These are phyloP conservation scores for Herpetospermum pedunculosum DNA, from an alignment of 306 rosid genomes.

Conservation along the genomic window DNA sequence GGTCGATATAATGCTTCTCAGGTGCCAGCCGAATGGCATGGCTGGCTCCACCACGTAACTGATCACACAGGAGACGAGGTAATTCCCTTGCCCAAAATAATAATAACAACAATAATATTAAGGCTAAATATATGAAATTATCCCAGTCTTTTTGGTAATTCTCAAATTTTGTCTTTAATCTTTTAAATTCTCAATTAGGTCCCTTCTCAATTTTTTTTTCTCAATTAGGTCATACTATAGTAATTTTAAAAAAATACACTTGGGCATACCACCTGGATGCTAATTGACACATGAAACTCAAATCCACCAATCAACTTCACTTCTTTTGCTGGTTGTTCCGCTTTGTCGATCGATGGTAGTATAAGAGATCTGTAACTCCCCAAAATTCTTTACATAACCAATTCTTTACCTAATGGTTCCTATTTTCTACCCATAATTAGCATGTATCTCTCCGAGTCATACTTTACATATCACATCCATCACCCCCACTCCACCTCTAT, in stretches of 20 bases:
- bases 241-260: not conserved
- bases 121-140: not conserved
- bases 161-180: not conserved
- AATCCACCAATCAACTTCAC: no score
- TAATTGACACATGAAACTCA: not conserved
- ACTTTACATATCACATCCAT: no score
- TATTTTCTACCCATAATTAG: no score
- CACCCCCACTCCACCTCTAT: no score
- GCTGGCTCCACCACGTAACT: slow-evolving; percentile 89
- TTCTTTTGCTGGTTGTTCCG: no score
- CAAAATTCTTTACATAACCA: no score
- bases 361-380: no score
- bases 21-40: slow-evolving; percentile 99
- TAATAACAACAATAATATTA: not conserved
- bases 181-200: no score
- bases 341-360: no score
- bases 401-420: no score
- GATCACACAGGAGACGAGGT: slow-evolving; percentile 98
- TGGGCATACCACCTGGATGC: not conserved
- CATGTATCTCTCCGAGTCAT: no score
- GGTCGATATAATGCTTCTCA: slow-evolving; percentile 91
- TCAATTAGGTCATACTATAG: not conserved
- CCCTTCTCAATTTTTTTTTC: no score
- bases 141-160: not conserved
- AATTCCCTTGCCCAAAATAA: slow-evolving; percentile 8